These are phyloP conservation scores for Lasiodiplodia sp. DNA, from an alignment of 2,329 filamentous ascomycete genomes.

Conservation along the genomic window DNA sequence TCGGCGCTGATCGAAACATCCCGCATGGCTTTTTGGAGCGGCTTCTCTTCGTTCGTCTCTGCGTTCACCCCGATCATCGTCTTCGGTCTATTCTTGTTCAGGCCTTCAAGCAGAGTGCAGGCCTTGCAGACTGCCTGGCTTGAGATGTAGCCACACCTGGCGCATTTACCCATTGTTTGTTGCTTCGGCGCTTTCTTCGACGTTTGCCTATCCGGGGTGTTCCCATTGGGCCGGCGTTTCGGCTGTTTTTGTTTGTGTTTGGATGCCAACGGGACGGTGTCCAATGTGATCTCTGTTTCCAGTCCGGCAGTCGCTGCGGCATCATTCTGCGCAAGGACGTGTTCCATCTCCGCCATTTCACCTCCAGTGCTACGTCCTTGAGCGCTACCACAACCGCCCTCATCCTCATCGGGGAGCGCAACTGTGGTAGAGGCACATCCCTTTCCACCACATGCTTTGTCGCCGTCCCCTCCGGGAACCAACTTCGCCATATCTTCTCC, in stretches of 20 bases:
- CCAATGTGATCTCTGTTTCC: constrained; percentile 33
- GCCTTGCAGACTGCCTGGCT: constrained; percentile 95
- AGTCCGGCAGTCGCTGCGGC: constrained; percentile 57
- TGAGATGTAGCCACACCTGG: constrained; percentile 91
- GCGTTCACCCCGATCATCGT: constrained; percentile 42
- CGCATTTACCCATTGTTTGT: constrained; percentile 80
- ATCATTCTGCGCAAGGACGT: constrained; percentile 69
- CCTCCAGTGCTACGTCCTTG: constrained; percentile 72
- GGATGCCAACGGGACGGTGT: neutral
- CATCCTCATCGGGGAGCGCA: constrained; percentile 61
- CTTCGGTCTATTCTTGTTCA: constrained; percentile 75
- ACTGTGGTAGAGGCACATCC: constrained; percentile 45
- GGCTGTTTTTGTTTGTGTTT: constrained; percentile 35
- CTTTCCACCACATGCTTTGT: constrained; percentile 42
- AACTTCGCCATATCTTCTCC: constrained; percentile 95
- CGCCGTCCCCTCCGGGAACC: constrained; percentile 66
- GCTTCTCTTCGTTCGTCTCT: neutral
- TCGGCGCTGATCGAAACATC: constrained; percentile 18
- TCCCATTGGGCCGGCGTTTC: constrained; percentile 32
- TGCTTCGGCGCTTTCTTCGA: constrained; percentile 57
- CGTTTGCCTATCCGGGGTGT: constrained; percentile 33
- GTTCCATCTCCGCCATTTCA: constrained; percentile 85
- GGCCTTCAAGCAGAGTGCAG: constrained; percentile 83
- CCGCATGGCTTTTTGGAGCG: neutral
- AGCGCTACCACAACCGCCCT: constrained; percentile 77